phyloP scores from a whole-genome alignment of 2,329 filamentous ascomycete genomes.

The Penicillium sp. region DNA sequence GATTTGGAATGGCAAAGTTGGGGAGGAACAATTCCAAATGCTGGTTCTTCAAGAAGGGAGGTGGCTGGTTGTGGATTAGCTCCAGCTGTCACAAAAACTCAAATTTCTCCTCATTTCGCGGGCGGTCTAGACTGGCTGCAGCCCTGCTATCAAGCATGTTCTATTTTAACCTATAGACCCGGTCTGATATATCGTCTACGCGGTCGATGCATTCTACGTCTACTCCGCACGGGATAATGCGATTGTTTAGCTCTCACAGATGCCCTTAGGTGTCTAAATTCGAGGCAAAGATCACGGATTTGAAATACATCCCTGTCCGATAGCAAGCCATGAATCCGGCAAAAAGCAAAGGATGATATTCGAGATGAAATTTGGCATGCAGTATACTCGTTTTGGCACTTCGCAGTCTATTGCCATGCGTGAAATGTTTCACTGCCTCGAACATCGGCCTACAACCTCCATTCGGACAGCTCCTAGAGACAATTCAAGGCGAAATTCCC shows the following conservation, averaged over 20 bases:
- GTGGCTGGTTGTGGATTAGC: slow-evolving; percentile 1
- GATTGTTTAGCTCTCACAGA: too few species aligned
- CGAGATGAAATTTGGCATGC: neutral
- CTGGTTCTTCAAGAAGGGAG: neutral
- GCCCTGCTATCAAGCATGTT: slow-evolving; percentile 9
- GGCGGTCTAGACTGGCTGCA: slow-evolving; percentile 10
- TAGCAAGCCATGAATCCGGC: neutral
- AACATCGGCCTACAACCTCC: neutral
- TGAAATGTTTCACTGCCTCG: neutral
- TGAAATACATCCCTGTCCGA: neutral
- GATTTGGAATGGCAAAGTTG: neutral
- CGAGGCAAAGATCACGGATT: neutral
- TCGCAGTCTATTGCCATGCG: neutral
- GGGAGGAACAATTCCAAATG: neutral
- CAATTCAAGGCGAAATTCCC: neutral
- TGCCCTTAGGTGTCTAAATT: too few species aligned
- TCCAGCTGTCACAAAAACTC: slow-evolving; percentile 6
- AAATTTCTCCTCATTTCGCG: neutral
- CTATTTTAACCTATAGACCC: neutral
- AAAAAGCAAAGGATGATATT: neutral
- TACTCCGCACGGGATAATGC: too few species aligned
- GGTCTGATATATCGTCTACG: too few species aligned
- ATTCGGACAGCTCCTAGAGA: neutral
- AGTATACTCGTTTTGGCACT: neutral
- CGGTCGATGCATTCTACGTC: too few species aligned